Conservation (phyloP, 345 rosid genomes). For the Dipteronia sinensis region DNA sequence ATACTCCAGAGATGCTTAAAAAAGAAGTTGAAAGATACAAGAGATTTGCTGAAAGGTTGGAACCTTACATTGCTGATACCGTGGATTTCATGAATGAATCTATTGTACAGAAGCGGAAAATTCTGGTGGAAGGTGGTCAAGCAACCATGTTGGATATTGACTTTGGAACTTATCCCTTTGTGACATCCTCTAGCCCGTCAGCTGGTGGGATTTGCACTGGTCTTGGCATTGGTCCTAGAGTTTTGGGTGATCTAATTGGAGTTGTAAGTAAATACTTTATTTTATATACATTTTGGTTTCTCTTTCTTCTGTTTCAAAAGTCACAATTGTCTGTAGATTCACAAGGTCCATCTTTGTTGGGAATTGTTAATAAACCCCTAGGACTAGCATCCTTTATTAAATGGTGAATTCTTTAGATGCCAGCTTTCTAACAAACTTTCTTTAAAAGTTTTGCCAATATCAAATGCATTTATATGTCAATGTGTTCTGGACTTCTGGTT, state of each 20-base stretch:
- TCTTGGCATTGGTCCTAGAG: conserved; percentile 95
- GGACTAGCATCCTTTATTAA: background rate
- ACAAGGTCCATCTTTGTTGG: background rate
- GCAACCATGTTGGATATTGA: conserved; percentile 98
- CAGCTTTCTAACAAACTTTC: background rate
- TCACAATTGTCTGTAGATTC: background rate
- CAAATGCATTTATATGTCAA: background rate
- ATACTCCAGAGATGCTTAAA: conserved; percentile 71
- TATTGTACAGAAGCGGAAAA: conserved; percentile 69
- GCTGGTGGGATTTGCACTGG: conserved; percentile 98
- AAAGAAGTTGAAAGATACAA: conserved; percentile 89
- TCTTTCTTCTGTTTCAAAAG: background rate
- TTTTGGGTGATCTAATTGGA: conserved; percentile 87
- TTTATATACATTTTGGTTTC: conserved; percentile 12
- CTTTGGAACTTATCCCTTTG: conserved; percentile 96
- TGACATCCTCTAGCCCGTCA: conserved; percentile 95
- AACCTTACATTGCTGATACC: conserved; percentile 86
- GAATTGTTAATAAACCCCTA: background rate
- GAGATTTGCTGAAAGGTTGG: conserved; percentile 90
- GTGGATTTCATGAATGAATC: conserved; percentile 84
- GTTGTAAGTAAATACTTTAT: conserved; percentile 57
- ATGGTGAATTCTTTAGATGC: background rate
- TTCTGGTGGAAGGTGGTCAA: conserved; percentile 98
- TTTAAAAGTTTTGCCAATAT: background rate
- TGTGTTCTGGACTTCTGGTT: background rate